Base-by-base conservation (phyloP, 1,284 basidiomycete species). In the Macrocystidia cucumis region DNA sequence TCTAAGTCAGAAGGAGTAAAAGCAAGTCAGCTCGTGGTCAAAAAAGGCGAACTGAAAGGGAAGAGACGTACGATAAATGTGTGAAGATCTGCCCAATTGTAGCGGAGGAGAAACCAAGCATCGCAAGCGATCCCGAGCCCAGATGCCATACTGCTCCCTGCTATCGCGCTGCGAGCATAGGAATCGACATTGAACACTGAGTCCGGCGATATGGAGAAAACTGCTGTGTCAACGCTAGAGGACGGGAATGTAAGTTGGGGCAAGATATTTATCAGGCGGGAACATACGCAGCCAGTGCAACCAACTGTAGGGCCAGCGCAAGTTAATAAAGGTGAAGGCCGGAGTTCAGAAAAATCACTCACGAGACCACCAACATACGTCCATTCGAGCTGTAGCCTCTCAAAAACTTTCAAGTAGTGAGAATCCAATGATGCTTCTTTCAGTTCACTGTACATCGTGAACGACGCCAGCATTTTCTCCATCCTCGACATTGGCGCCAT, bases 101-200 rank as follows among this genome's bases (percentile, higher is more conserved):
- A 85, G 3, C 63, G 56, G 1, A 84, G 52, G 14, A 82, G 52
- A 51, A 81, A 76, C 73, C 76, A 82, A 0, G 69, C 67, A 32
- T 72, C 72, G 38, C 67, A 65, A 4, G 69, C 57, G 34, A 82
- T 66, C 1, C 80, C 81, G 12, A 80, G 60, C 0, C 74, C 79
- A 0, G 78, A 72, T 2, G 73, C 59, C 16, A 78, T 59, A 27
- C 68, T 71, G 14, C 72, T 73, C 0, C 72, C 55, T 0, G 76
- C 73, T 16, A 83, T 65, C 0, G 71, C 64, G 27, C 54, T 56
- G 18, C 59, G 55, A 1, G 74, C 66, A 9, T 69, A 50, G 1
- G 52, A 43, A 33, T 65, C 59, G 13, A 80, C 57, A 0, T 45
- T 43, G 51, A 81, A 75, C 0, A 74, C 45, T 0, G 69, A 57